Evolutionary conservation across 176 grass and related monocot species (phyloP), one percentile per base, ranked within the genome.

Genomic region (Puya raimondii): DNA sequence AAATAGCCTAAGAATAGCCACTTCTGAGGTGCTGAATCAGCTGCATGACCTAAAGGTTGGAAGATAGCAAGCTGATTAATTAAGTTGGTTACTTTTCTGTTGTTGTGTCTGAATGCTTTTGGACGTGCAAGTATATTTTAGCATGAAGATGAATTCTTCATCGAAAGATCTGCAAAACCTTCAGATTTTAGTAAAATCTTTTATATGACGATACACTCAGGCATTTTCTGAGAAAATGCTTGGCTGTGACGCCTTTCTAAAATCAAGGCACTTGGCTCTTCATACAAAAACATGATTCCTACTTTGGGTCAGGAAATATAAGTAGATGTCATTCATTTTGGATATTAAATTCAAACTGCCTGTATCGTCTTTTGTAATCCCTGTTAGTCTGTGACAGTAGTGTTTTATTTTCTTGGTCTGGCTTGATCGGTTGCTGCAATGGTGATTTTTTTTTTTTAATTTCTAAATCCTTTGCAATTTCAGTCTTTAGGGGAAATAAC

Each of bases 401-500:
- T 42, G 29, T 59, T 63, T 73, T 21, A 52, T 52, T 16, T 11
- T 21, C 70, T 71, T 76, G 14, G 64, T 79, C 10, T 20, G 51
- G 48, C 15, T 76, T 18, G 14, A 25, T 26, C 67, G 33, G 53
- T 70, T 54, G 70, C 12, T 79, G 63, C 71, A 51, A 51, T 33
- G 48, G 68, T 49, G 26, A 64, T 70, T 29, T 78, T 14, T 51
- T 21, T 67, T 66, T 58, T 13, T 63, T 4, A 23, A 56, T 69
- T 59, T 23, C 12, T 61, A 42, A 42, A 42, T 68, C 59, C 20
- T 25, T 72, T 67, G 53, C 11, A 64, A 72, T 79, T 70, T 78
- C 65, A 97, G 93, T 80, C 86, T 68, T 81, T 77, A 75, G 93
- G 87, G 78, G 93, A 92, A 81, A 69, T 90, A 72, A 87, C 89